Base-by-base conservation (phyloP, 2,329 filamentous ascomycete genomes). In the Penicillium sp. region DNA sequence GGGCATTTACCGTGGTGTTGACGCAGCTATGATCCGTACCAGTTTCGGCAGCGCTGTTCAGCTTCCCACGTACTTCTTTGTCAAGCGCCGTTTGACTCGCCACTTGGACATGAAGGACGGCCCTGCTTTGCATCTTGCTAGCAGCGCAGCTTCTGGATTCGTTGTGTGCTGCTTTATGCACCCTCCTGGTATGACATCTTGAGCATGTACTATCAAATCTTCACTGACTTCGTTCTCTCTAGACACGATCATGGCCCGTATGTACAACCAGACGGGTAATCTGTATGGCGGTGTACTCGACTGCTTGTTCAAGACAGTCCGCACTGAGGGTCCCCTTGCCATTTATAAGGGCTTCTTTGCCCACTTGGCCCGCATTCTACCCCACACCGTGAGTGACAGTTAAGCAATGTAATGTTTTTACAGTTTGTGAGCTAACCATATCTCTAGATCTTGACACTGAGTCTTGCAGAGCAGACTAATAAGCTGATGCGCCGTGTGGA, bases 101-200 rank as follows among this genome's bases (percentile, higher is more conserved):
- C 91, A 97, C 70, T 75, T 93, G 50, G 91, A 87, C 42, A 91
- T 97, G 88, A 80, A 94, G 68, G 94, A 99, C 70, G 93, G 94
- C 1, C 89, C 91, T 35, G 87, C 89, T 41, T 78, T 99, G 67
- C 94, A 99, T 73, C 79, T 99, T 61, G 83, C 90, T 35, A 96
- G 91, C 73, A 96, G 91, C 65, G 87, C 93, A 4, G 86, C 85
- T 35, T 96, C 91, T 67, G 94, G 94, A 0, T 96, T 99, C 67
- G 94, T 96, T 11, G 94, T 99, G 16, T 99, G 94, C 78, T 90
- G 90, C 65, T 87, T 97, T 60, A 99, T 99, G 94, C 94, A 99
- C 69, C 94, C 94, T 50, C 94, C 94, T 68, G 89, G 88, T 91
- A 76, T 70, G 82, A 72, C 58, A 5, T 30, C n/a, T 32, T 10